phyloP scores from a whole-genome alignment of 2,329 filamentous ascomycete species.

The Ceratocystiopsis sp. region DNA sequence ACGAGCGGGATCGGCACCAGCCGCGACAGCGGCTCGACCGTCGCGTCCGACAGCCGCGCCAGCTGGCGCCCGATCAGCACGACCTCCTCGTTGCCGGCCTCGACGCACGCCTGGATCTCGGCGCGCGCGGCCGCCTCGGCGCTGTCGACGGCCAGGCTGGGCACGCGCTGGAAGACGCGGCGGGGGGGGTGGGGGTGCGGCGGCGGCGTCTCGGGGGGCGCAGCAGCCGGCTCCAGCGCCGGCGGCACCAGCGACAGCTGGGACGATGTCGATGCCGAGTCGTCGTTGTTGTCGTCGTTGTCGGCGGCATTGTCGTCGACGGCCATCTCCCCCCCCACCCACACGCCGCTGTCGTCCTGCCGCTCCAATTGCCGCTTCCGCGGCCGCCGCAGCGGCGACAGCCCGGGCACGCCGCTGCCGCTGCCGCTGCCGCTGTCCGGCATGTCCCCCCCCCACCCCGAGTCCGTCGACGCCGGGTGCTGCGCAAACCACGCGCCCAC shows the following conservation, averaged over 20 bases:
- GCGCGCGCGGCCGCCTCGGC: constrained; percentile 28
- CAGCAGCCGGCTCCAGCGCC: constrained; percentile 35
- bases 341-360: constrained; percentile 49
- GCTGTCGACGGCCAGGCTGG: constrained; percentile 15
- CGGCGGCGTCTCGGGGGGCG: constrained; percentile 11
- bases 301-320: background rate
- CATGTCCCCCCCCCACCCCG: too few relatives aligned
- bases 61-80: constrained; percentile 27
- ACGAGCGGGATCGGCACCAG: constrained; percentile 36
- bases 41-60: constrained; percentile 35
- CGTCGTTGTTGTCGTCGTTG: background rate
- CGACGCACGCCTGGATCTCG: constrained; percentile 35
- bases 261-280: constrained; percentile 17
- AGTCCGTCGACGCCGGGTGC: constrained; percentile 13
- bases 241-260: constrained; percentile 42
- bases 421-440: too few relatives aligned
- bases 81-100: constrained; percentile 39
- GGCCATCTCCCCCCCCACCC: constrained; percentile 40
- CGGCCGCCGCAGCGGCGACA: constrained; percentile 10
- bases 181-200: constrained; percentile 18
- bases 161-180: constrained; percentile 13
- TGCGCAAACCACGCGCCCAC: constrained; percentile 53
- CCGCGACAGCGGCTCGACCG: constrained; percentile 37
- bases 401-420: background rate
- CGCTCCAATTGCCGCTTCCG: constrained; percentile 36